Conservation (phyloP, 2,329 filamentous ascomycete genomes). For the Lasiodiplodia gonubiensis region DNA sequence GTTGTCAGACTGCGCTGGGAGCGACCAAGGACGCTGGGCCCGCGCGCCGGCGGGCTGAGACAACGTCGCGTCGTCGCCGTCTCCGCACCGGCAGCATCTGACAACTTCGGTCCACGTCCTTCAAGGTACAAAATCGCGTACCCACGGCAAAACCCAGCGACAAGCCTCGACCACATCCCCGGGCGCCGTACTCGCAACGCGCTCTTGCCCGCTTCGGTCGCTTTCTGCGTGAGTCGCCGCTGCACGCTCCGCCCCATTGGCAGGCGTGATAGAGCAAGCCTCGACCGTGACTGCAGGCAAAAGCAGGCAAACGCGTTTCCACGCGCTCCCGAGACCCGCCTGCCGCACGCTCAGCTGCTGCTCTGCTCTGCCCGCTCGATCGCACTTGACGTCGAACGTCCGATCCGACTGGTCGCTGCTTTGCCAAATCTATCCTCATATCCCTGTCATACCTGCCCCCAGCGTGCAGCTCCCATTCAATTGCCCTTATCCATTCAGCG, state of each 20-base stretch:
- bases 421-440: conserved; percentile 24
- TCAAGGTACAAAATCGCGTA: conserved; percentile 26
- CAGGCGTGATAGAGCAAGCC: conserved; percentile 15
- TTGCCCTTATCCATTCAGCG: conserved; percentile 26
- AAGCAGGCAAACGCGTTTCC: conserved; percentile 25
- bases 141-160: conserved; percentile 25
- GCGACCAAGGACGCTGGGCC: conserved; percentile 4
- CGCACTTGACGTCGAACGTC: conserved; percentile 25
- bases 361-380: conserved; percentile 20
- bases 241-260: conserved; percentile 24
- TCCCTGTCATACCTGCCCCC: conserved; percentile 29
- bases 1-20: conserved; percentile 2
- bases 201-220: conserved; percentile 18
- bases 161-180: conserved; percentile 23
- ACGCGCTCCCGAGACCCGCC: conserved; percentile 27
- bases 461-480: conserved; percentile 25
- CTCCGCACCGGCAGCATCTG: conserved; percentile 27
- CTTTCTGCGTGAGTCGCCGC: conserved; percentile 25
- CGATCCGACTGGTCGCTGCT: conserved; percentile 28
- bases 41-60: conserved; percentile 20
- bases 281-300: conserved; percentile 26
- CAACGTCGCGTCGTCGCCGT: conserved; percentile 24
- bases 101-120: conserved; percentile 25
- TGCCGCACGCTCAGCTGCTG: conserved; percentile 25
- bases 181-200: conserved; percentile 23